phyloP scores from a whole-genome alignment of 371 early-diverging fungal genomes.

The Lichtheimia ramosa region DNA sequence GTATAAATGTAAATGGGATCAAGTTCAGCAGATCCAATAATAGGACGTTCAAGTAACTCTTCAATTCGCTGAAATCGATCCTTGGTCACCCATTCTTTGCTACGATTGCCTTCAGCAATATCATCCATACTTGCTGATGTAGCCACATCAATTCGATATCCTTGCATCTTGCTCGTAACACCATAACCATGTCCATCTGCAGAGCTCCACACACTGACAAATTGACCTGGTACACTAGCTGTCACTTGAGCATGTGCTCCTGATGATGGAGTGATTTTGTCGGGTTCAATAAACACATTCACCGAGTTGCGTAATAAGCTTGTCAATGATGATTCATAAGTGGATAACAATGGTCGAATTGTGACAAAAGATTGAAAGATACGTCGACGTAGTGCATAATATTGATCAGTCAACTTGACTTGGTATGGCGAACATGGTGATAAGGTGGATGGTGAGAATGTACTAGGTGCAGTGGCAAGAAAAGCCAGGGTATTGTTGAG shows the following conservation, averaged over 20 bases:
- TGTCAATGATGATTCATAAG: constrained; percentile 66
- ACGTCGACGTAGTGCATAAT: constrained; percentile 62
- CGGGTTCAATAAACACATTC: constrained; percentile 58
- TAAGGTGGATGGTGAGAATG: constrained; percentile 41
- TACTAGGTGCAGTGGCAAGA: constrained; percentile 57
- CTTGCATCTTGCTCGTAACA: constrained; percentile 63
- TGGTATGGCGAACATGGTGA: constrained; percentile 44
- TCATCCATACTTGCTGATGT: constrained; percentile 29
- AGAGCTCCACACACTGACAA: constrained; percentile 56
- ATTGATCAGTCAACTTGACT: constrained; percentile 60
- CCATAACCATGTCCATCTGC: constrained; percentile 66
- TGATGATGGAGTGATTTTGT: constrained; percentile 50
- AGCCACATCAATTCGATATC: constrained; percentile 52
- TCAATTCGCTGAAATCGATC: constrained; percentile 61
- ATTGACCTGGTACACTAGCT: constrained; percentile 57
- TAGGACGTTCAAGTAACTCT: constrained; percentile 57
- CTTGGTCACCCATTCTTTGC: constrained; percentile 59
- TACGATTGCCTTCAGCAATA: constrained; percentile 29
- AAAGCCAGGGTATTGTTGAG: constrained; percentile 76
- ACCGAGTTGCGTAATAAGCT: constrained; percentile 57
- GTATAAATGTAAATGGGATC: constrained; percentile 61
- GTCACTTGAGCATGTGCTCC: constrained; percentile 54
- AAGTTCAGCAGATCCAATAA: constrained; percentile 60
- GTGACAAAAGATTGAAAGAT: constrained; percentile 76
- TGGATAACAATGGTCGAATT: constrained; percentile 59